phyloP scores from a whole-genome alignment of 1,284 basidiomycete genomes.

The Anthracocystis walkeri region DNA sequence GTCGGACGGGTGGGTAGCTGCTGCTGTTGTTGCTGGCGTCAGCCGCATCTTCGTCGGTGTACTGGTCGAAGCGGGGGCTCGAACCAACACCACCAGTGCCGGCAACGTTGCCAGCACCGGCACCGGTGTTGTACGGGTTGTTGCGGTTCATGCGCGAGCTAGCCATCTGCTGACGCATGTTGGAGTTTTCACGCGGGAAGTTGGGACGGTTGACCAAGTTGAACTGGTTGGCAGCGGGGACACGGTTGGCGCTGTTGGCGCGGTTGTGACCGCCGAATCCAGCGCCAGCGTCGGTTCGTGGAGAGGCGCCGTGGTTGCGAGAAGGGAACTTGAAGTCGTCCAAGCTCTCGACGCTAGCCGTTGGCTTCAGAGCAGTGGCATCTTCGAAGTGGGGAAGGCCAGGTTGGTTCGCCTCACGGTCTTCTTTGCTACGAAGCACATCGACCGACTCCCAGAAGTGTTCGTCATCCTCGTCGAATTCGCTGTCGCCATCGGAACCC shows the following conservation, averaged over 20 bases:
- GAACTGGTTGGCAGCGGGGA: conserved; percentile 31
- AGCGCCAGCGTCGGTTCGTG: background rate
- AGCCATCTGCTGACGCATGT: conserved; percentile 39
- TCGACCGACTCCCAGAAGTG: conserved; percentile 51
- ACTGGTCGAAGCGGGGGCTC: conserved; percentile 32
- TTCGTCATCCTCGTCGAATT: conserved; percentile 51
- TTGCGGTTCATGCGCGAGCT: conserved; percentile 15
- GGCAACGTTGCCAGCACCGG: conserved; percentile 18
- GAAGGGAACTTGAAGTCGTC: conserved; percentile 15
- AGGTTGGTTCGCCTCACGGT: conserved; percentile 30
- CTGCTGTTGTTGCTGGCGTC: conserved; percentile 13
- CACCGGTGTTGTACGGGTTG: conserved; percentile 25
- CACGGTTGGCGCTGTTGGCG: conserved; percentile 29
- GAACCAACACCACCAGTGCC: conserved; percentile 22
- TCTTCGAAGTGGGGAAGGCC: conserved; percentile 41
- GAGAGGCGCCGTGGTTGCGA: background rate
- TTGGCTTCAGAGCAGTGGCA: conserved; percentile 27
- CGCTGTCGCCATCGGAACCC: conserved; percentile 44
- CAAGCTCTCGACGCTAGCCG: conserved; percentile 16
- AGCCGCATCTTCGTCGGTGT: conserved; percentile 11
- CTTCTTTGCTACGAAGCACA: conserved; percentile 38
- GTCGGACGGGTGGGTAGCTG: conserved; percentile 32
- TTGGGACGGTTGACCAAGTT: conserved; percentile 39
- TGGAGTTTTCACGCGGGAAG: conserved; percentile 38
- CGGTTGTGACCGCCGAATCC: conserved; percentile 14